Conservation (phyloP, 2,329 filamentous ascomycete species). For the Aspergillus sp. region DNA sequence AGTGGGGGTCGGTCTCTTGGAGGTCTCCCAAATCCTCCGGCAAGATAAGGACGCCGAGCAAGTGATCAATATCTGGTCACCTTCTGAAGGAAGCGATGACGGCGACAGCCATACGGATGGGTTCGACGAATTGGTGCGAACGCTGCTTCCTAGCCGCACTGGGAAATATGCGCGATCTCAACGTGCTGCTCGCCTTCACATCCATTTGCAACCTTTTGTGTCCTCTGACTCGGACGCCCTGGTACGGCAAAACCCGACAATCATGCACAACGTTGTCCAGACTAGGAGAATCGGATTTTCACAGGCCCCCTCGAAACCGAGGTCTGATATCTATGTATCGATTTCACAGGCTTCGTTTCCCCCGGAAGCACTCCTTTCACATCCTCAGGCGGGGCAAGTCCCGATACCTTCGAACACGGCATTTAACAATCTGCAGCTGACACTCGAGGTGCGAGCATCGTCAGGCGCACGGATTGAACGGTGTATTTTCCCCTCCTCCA, state of each 20-base stretch:
- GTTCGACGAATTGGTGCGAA: constrained; percentile 71
- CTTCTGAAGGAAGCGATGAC: constrained; percentile 56
- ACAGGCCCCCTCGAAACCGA: constrained; percentile 79
- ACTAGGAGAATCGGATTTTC: constrained; percentile 92
- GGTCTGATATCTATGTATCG: constrained; percentile 94
- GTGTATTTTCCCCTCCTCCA: constrained; percentile 85
- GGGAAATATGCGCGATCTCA: constrained; percentile 72
- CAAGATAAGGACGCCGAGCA: constrained; percentile 72
- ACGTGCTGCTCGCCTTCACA: constrained; percentile 72
- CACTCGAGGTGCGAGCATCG: constrained; percentile 78
- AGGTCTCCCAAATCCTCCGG: constrained; percentile 72
- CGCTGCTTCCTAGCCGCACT: constrained; percentile 71
- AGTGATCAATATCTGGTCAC: constrained; percentile 74
- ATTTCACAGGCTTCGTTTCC: constrained; percentile 76
- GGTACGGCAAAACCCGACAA: constrained; percentile 81
- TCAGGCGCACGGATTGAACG: constrained; percentile 80
- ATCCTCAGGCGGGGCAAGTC: constrained; percentile 77
- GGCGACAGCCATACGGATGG: constrained; percentile 61
- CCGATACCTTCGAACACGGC: constrained; percentile 64
- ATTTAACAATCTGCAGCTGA: constrained; percentile 79
- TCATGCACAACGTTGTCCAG: constrained; percentile 76
- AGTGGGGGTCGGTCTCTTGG: constrained; percentile 74
- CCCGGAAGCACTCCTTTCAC: constrained; percentile 62
- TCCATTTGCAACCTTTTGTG: constrained; percentile 76
- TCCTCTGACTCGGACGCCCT: constrained; percentile 75